phyloP scores from a whole-genome alignment of 2,329 filamentous ascomycete species.

The Endoconidiophora laricicola region DNA sequence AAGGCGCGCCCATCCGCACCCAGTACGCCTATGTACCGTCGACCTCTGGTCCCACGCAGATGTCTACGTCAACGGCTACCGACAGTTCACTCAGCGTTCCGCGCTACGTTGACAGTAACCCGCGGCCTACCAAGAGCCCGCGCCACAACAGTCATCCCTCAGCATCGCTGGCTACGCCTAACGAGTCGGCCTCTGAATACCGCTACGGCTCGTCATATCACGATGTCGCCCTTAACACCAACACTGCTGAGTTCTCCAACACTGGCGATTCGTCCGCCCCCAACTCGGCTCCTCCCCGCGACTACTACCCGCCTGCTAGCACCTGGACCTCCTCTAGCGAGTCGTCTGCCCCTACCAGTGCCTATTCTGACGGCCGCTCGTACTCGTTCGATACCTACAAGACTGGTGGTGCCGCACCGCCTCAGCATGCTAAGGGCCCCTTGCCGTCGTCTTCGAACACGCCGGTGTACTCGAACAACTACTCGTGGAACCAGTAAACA shows the following conservation, averaged over 20 bases:
- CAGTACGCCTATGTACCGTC: constrained; percentile 39
- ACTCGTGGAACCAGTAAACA: constrained; percentile 37
- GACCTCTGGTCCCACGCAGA: constrained; percentile 32
- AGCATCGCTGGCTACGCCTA: constrained; percentile 29
- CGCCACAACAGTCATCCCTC: constrained; percentile 38
- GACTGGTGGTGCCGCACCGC: constrained; percentile 22
- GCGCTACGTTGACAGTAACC: constrained; percentile 38
- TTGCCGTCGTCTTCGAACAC: constrained; percentile 7
- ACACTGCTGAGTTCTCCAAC: constrained; percentile 13
- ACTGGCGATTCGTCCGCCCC: constrained; percentile 18
- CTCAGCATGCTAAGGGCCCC: constrained; percentile 18
- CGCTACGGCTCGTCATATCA: constrained; percentile 35
- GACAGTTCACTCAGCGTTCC: constrained; percentile 36
- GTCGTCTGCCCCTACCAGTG: constrained; percentile 5
- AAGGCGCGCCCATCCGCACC: constrained; percentile 32
- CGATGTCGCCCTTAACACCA: constrained; percentile 19
- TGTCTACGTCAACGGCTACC: constrained; percentile 27
- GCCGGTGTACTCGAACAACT: constrained; percentile 31
- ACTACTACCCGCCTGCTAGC: constrained; percentile 36
- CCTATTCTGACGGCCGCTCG: constrained; percentile 19
- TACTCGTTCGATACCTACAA: constrained; percentile 37
- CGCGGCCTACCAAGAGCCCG: constrained; percentile 39
- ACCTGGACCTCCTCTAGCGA: constrained; percentile 27
- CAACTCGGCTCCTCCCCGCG: constrained; percentile 22
- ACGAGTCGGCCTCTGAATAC: constrained; percentile 36